Evolutionary conservation across 2,329 filamentous ascomycete species (phyloP).

Genomic region (Piedraia hortae): DNA sequence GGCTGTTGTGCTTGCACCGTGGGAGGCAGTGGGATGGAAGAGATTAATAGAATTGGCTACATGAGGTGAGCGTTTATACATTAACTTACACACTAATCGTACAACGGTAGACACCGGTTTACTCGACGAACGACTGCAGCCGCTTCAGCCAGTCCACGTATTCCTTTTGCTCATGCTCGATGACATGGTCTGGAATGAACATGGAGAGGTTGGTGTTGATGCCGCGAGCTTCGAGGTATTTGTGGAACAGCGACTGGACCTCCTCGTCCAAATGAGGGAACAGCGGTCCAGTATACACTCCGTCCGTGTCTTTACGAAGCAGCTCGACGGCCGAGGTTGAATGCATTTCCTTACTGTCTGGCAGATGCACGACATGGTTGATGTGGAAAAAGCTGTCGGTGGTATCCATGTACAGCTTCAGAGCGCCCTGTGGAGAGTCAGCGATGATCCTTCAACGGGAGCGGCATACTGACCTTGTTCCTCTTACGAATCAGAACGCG

Average conservation of each 20-base stretch:
- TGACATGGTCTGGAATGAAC: conserved; percentile 88
- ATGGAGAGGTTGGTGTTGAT: conserved; percentile 64
- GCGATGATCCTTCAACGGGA: background rate
- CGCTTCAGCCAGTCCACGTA: conserved; percentile 70
- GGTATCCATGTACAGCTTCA: conserved; percentile 64
- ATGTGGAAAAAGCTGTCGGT: conserved; percentile 69
- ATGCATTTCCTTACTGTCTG: conserved; percentile 47
- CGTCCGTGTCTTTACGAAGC: conserved; percentile 35
- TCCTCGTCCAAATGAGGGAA: conserved; percentile 92
- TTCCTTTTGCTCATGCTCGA: conserved; percentile 95
- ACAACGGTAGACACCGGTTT: too few relatives aligned
- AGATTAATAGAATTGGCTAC: conserved; percentile 1
- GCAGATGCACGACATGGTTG: conserved; percentile 75
- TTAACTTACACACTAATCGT: background rate
- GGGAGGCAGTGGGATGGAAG: conserved; percentile 18
- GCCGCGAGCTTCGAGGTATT: conserved; percentile 82
- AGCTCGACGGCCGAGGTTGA: conserved; percentile 32
- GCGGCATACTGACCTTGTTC: conserved; percentile 21
- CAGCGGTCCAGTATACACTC: conserved; percentile 67
- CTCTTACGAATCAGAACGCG: conserved; percentile 76
- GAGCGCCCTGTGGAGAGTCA: conserved; percentile 27
- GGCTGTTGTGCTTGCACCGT: conserved; percentile 57
- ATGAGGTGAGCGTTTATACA: background rate
- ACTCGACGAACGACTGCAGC: conserved; percentile 60
- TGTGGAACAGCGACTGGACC: conserved; percentile 71